Percentiles rank a stretch among this genome's conserved stretches.
Evolutionary conservation across 176 grass and related monocot species (phyloP).

Genomic region (Chrysopogon serrulatus): DNA sequence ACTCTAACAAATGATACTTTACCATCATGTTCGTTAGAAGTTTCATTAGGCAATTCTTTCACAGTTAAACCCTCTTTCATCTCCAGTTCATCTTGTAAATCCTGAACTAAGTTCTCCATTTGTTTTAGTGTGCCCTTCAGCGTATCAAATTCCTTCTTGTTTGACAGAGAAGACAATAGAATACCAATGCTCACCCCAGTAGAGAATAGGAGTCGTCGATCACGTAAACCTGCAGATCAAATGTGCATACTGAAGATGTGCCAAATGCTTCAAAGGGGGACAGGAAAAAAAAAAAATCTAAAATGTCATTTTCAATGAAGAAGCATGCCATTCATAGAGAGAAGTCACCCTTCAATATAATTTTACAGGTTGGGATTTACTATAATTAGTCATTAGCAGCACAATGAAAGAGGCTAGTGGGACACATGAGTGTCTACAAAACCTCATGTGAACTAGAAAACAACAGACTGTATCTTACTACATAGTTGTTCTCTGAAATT

Average conservation of each 20-base stretch:
- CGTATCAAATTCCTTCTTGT: conserved; percentile 68
- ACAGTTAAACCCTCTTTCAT: conserved; percentile 88
- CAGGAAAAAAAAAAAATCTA: too few species aligned
- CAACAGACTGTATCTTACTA: too few species aligned
- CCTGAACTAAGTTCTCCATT: conserved; percentile 86
- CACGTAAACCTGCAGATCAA: conserved; percentile 52
- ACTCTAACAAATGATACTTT: not conserved
- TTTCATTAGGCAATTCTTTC: conserved; percentile 64
- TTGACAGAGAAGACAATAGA: conserved; percentile 57
- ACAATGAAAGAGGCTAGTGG: not conserved
- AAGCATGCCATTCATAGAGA: conserved; percentile 15
- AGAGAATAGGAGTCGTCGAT: conserved; percentile 50
- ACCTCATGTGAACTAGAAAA: not conserved
- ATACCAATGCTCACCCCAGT: conserved; percentile 67
- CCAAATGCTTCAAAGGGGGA: not conserved
- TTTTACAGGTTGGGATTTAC: not conserved
- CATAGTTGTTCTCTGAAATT: conserved; percentile 1
- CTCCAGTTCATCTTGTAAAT: conserved; percentile 95
- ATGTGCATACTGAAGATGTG: conserved; percentile 19
- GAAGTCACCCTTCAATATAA: not conserved
- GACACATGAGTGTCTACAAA: not conserved
- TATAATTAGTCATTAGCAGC: conserved; percentile 13
- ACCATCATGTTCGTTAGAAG: conserved; percentile 25
- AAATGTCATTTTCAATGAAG: not conserved
- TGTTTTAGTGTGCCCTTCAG: conserved; percentile 59